Percentiles rank a stretch among this genome's conserved stretches.
Conservation (phyloP, 2,329 filamentous ascomycete species). For the Fusarium caatingaense region DNA sequence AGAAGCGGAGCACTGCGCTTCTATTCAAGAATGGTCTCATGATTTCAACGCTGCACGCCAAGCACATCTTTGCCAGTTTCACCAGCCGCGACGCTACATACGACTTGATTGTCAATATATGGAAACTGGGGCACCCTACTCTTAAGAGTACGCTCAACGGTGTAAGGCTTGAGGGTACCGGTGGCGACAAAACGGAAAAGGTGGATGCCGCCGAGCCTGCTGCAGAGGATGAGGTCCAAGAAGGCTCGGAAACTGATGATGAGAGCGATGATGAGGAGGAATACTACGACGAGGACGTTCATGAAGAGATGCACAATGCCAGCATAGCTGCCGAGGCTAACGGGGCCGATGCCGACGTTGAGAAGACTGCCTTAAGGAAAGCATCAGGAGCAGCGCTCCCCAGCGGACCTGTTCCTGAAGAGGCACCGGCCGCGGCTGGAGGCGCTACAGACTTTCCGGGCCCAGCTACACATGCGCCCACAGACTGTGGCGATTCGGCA, state of each 20-base stretch:
- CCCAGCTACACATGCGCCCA: constrained; percentile 81
- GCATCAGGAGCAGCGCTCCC: constrained; percentile 66
- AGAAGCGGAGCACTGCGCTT: constrained; percentile 95
- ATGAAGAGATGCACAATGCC: constrained; percentile 83
- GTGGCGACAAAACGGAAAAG: constrained; percentile 93
- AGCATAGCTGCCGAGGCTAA: constrained; percentile 64
- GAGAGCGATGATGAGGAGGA: constrained; percentile 73
- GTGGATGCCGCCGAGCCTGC: constrained; percentile 64
- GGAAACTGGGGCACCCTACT: constrained; percentile 95
- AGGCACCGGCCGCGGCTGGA: constrained; percentile 57
- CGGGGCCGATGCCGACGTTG: constrained; percentile 62
- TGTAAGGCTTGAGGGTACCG: constrained; percentile 81
- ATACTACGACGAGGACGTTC: constrained; percentile 75
- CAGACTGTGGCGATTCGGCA: constrained; percentile 82
- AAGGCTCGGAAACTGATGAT: constrained; percentile 67
- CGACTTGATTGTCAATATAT: constrained; percentile 96
- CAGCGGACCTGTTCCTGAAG: constrained; percentile 61
- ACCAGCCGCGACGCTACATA: constrained; percentile 95
- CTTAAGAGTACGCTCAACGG: constrained; percentile 92
- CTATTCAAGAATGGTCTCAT: constrained; percentile 98
- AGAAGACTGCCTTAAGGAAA: constrained; percentile 76
- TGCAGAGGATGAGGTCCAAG: constrained; percentile 56
- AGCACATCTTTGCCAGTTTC: constrained; percentile 95
- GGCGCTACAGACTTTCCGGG: constrained; percentile 80
- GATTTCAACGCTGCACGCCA: constrained; percentile 94